Conservation (phyloP, 75 land plant species). For the Pinus albicaulis region DNA sequence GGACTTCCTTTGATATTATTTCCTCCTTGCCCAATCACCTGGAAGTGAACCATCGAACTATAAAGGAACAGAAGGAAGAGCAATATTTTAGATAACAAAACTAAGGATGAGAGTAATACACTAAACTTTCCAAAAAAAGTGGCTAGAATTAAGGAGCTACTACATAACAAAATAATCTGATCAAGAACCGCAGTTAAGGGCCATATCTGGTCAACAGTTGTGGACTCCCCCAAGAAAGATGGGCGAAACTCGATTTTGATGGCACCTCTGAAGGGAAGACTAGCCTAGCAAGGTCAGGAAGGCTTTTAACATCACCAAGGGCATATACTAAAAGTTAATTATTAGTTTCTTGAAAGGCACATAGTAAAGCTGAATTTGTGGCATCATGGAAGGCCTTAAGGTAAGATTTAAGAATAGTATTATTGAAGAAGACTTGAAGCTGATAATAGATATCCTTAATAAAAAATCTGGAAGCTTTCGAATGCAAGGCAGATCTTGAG, state of each 20-base stretch:
- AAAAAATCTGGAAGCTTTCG: too few species aligned
- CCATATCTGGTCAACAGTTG: background rate
- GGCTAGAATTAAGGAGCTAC: background rate
- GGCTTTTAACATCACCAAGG: too few species aligned
- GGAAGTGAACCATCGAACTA: background rate
- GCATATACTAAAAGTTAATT: too few species aligned
- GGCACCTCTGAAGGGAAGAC: too few species aligned
- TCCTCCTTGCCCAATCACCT: background rate
- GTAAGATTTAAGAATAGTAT: too few species aligned
- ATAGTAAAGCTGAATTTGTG: too few species aligned
- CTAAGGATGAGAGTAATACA: background rate
- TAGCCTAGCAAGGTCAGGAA: too few species aligned
- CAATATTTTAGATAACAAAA: background rate
- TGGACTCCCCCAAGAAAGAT: background rate
- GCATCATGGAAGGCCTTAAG: too few species aligned
- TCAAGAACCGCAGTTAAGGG: too few species aligned
- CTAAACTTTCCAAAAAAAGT: background rate
- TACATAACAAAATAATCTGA: background rate
- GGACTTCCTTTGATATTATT: conserved; percentile 16
- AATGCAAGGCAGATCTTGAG: background rate
- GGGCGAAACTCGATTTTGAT: too few species aligned
- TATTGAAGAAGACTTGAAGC: too few species aligned
- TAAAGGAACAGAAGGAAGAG: background rate
- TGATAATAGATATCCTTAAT: background rate
- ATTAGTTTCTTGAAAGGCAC: too few species aligned